Evolutionary conservation across 2,329 filamentous ascomycete genomes (phyloP).

Genomic region (Cordyceps farinosa): DNA sequence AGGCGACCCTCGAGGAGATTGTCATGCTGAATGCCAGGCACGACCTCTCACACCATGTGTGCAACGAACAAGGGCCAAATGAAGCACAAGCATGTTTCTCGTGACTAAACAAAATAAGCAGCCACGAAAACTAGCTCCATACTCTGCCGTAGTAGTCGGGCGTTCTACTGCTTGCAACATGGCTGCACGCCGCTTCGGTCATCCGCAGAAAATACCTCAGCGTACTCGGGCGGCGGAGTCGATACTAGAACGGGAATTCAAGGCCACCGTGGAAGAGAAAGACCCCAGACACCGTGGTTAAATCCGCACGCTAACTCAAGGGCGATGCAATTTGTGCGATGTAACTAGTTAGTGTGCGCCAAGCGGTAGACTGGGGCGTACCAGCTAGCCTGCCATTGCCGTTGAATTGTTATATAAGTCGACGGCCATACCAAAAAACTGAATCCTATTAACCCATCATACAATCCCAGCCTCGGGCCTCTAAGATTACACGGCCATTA

Average conservation of each 20-base stretch:
- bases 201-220: neutral
- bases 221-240: neutral
- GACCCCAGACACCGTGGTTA: neutral
- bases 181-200: neutral
- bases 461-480: neutral
- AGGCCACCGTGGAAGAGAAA: neutral
- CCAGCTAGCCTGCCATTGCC: no score
- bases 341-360: no score
- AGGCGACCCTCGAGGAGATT: slow-evolving; percentile 44
- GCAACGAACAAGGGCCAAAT: slow-evolving; percentile 36
- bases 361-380: no score
- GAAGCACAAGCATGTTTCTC: slow-evolving; percentile 41
- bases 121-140: no score
- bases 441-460: no score
- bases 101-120: neutral
- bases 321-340: no score
- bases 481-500: neutral
- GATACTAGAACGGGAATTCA: neutral
- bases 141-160: no score
- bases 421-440: no score
- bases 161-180: no score
- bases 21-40: slow-evolving; percentile 55
- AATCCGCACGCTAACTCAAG: neutral
- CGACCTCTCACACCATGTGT: slow-evolving; percentile 41
- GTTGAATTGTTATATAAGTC: no score